These are phyloP conservation scores for Mortierella hygrophila DNA, from an alignment of 192 early-diverging fungal species.

Conservation along the genomic window DNA sequence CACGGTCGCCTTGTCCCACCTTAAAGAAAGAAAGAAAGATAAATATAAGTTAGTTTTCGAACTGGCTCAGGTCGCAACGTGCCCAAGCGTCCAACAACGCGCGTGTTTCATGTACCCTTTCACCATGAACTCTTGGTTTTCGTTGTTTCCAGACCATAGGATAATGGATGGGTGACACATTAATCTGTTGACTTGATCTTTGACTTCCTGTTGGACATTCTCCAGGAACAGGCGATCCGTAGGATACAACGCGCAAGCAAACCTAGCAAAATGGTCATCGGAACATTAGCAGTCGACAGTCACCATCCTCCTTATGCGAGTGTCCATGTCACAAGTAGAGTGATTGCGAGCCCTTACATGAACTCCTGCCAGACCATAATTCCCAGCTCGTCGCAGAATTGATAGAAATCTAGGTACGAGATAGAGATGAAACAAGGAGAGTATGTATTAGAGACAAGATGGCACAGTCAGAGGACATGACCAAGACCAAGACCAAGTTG, in stretches of 20 bases:
- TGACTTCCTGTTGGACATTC: conserved; percentile 59
- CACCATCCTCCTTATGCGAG: neutral
- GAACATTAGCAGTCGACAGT: neutral
- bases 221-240: conserved; percentile 57
- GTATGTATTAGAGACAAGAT: neutral
- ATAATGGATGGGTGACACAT: conserved; percentile 62
- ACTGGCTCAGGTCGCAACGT: no score
- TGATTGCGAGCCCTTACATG: conserved; percentile 40
- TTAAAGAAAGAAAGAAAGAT: neutral
- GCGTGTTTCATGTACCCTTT: conserved; percentile 40
- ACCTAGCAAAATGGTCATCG: conserved; percentile 20
- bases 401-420: conserved; percentile 55
- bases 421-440: neutral
- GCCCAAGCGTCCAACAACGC: no score
- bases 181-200: conserved; percentile 57
- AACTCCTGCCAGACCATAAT: conserved; percentile 76
- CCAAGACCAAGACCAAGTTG: neutral
- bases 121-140: conserved; percentile 63
- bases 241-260: conserved; percentile 68
- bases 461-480: neutral
- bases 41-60: neutral
- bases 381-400: conserved; percentile 65
- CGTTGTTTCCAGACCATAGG: conserved; percentile 72
- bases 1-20: conserved; percentile 32
- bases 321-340: neutral